Percentiles rank a stretch among this genome's conserved stretches.
phyloP scores from a whole-genome alignment of 2,329 filamentous ascomycete species.

The Ophiostoma ulmi region DNA sequence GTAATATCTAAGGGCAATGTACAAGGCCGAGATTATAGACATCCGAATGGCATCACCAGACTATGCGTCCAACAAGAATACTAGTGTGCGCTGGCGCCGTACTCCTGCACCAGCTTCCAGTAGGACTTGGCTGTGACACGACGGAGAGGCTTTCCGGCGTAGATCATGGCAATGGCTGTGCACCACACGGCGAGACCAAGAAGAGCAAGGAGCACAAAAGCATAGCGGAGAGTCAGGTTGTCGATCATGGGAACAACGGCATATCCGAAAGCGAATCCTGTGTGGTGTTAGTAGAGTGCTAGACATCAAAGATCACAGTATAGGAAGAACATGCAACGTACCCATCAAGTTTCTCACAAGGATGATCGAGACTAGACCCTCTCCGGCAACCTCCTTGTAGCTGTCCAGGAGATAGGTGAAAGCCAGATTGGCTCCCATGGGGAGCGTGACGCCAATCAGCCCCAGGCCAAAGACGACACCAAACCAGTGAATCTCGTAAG shows the following conservation, averaged over 20 bases:
- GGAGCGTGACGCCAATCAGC: slow-evolving; percentile 8
- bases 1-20: background rate
- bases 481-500: slow-evolving; percentile 39
- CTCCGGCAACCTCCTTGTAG: slow-evolving; percentile 11
- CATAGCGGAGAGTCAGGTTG: slow-evolving; percentile 11
- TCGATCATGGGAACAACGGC: slow-evolving; percentile 10
- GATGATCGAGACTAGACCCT: background rate
- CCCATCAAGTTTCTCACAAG: slow-evolving; percentile 10
- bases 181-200: slow-evolving; percentile 1
- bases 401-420: slow-evolving; percentile 8
- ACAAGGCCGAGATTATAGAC: background rate
- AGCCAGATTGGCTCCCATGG: slow-evolving; percentile 4
- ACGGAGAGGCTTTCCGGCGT: slow-evolving; percentile 1
- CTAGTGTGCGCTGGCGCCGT: background rate
- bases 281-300: background rate
- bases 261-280: slow-evolving; percentile 10
- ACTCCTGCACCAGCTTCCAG: slow-evolving; percentile 5
- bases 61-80: background rate
- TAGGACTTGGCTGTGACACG: slow-evolving; percentile 8
- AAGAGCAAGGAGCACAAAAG: background rate
- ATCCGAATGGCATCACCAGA: background rate
- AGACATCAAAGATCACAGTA: background rate
- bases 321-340: background rate
- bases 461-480: slow-evolving; percentile 40
- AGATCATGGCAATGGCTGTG: slow-evolving; percentile 11